Base-by-base conservation (phyloP, 2,329 filamentous ascomycete species). In the Aspergillus piperis region DNA sequence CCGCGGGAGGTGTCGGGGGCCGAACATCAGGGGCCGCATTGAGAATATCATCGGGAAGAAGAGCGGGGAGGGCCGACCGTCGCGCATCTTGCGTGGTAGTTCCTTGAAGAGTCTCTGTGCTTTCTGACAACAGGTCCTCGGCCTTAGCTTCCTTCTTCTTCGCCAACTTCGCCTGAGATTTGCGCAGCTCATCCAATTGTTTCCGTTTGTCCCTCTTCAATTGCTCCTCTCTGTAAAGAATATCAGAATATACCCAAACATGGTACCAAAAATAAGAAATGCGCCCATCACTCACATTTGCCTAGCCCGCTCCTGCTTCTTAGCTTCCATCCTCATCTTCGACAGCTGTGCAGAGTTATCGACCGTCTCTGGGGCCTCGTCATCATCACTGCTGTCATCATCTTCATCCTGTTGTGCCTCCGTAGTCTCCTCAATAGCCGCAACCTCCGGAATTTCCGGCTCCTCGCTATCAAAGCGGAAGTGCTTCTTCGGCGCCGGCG, bases 1-100 rank as follows among this genome's bases (percentile, higher is more conserved):
- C 73, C 3, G 71, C 71, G 1, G 80, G 79, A 4, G 79, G 80
- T 1, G 79, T 82, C 2, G 78, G 79, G 5, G 80, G 77, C 23
- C 80, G 75, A 8, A 70, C 68, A 30, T 75, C 73, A 21, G 80
- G 80, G 25, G 79, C 77, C 13, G 78, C 76, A 54, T 80, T 80
- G 52, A 85, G 70, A 44, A 85, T 78, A 23, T 82, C 80, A 54
- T 80, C 78, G 5, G 83, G 83, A 36, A 85, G 78, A 21, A 84
- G 75, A 41, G 76, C 77, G 5, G 82, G 82, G 11, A 84, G 75
- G n/a, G 71, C 68, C 10, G 66, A 72, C 63, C 70, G 70, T 67
- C 73, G 68, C 63, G 72, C 59, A 55, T 77, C 74, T 60, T 76
- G 73, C 32, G 71, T 73, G 27, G 64, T 72, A 21, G 71, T 75